Evolutionary conservation across 495 filamentous ascomycete species (phyloP).

Genomic region (Sphaerosporella brunnea): DNA sequence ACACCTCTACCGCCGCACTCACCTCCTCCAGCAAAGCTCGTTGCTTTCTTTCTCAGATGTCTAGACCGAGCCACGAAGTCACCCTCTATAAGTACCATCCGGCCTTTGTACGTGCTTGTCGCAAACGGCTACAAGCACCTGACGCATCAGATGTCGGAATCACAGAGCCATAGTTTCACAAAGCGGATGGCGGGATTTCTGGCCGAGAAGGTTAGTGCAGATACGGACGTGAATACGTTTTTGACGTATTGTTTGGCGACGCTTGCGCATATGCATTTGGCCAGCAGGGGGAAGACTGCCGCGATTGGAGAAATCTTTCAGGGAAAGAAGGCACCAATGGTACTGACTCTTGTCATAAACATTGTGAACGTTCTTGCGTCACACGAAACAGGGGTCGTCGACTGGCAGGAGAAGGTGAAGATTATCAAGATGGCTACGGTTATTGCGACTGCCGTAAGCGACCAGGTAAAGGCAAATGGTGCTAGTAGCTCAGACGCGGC

Average conservation of each 20-base stretch:
- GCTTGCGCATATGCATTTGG: constrained; percentile 8
- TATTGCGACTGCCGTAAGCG: constrained; percentile 13
- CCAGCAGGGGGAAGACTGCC: neutral
- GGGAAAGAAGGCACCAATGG: constrained; percentile 20
- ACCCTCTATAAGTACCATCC: constrained; percentile 14
- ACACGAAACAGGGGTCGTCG: neutral
- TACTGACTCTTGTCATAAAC: constrained; percentile 19
- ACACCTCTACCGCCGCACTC: constrained; percentile 18
- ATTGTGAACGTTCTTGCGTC: constrained; percentile 21
- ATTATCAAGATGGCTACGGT: constrained; percentile 18
- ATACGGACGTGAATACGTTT: constrained; percentile 15
- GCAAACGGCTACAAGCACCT: constrained; percentile 22
- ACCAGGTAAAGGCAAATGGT: constrained; percentile 13
- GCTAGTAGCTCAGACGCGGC: constrained; percentile 7
- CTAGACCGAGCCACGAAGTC: constrained; percentile 21
- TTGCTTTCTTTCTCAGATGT: constrained; percentile 18
- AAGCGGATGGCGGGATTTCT: constrained; percentile 21
- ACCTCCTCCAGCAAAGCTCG: constrained; percentile 17
- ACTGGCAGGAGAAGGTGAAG: constrained; percentile 13
- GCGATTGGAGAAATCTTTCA: constrained; percentile 13
- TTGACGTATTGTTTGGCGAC: constrained; percentile 18
- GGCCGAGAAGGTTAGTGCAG: neutral
- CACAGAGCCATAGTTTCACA: constrained; percentile 16
- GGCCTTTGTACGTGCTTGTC: constrained; percentile 20
- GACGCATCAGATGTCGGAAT: constrained; percentile 13